Conservation (phyloP, 768 basidiomycete genomes). For the Leccinum rimulosum region DNA sequence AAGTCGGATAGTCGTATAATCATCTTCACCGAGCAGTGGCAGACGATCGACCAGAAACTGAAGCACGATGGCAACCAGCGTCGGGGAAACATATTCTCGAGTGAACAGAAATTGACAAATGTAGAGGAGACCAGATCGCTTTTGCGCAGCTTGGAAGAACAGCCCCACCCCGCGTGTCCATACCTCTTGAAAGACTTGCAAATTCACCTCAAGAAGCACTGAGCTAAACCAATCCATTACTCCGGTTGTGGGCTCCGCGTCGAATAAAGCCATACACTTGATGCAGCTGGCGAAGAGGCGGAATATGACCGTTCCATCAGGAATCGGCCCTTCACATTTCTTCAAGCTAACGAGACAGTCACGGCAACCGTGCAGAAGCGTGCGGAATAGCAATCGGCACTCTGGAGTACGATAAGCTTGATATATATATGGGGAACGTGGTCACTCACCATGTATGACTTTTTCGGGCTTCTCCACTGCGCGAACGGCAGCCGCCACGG, state of each 20-base stretch:
- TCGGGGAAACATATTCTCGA: constrained; percentile 73
- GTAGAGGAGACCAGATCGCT: constrained; percentile 75
- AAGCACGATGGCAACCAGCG: constrained; percentile 86
- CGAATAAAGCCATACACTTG: constrained; percentile 81
- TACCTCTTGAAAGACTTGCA: constrained; percentile 93
- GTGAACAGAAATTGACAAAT: constrained; percentile 82
- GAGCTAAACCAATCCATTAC: constrained; percentile 78
- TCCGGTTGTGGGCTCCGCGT: constrained; percentile 69
- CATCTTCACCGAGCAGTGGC: constrained; percentile 81
- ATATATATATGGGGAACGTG: not conserved
- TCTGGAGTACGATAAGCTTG: constrained; percentile 45
- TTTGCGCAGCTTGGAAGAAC: constrained; percentile 78
- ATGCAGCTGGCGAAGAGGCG: constrained; percentile 85
- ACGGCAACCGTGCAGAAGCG: constrained; percentile 85
- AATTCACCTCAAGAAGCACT: constrained; percentile 77
- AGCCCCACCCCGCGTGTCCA: constrained; percentile 92
- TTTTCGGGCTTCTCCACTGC: constrained; percentile 82
- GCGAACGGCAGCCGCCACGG: constrained; percentile 74
- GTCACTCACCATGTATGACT: constrained; percentile 65
- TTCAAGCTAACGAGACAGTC: constrained; percentile 73
- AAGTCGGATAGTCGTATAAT: constrained; percentile 79
- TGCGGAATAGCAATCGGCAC: constrained; percentile 80
- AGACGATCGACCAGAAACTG: constrained; percentile 82
- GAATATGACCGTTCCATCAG: constrained; percentile 85
- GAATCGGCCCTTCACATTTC: constrained; percentile 72